A percentile compares a stretch with the other conserved stretches of the same genome.
Evolutionary conservation across 768 basidiomycete genomes (phyloP).

Genomic region (Boletellus emodensis): DNA sequence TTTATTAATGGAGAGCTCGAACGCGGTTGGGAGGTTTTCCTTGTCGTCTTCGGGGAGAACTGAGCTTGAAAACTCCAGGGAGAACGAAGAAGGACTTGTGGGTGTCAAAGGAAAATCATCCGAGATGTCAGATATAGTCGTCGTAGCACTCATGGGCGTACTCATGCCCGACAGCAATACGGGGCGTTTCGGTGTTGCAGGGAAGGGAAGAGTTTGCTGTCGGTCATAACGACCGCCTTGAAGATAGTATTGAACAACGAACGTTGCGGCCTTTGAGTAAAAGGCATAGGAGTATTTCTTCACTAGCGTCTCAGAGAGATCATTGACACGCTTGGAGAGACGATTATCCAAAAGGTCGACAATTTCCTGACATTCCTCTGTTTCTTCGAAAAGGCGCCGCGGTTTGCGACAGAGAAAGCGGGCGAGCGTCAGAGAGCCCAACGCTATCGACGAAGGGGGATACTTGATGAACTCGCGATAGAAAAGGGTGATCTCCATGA

Average conservation of each 20-base stretch:
- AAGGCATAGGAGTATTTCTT: conserved; percentile 98
- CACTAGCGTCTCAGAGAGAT: conserved; percentile 91
- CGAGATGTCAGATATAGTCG: conserved; percentile 68
- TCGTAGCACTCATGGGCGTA: conserved; percentile 74
- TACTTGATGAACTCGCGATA: conserved; percentile 92
- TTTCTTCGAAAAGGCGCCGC: conserved; percentile 79
- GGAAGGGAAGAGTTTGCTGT: conserved; percentile 46
- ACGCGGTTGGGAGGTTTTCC: conserved; percentile 70
- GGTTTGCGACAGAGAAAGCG: conserved; percentile 82
- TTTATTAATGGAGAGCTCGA: conserved; percentile 73
- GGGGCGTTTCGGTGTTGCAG: conserved; percentile 55
- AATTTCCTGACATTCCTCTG: conserved; percentile 77
- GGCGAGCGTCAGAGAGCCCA: conserved; percentile 86
- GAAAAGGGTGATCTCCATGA: conserved; percentile 99
- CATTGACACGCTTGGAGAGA: conserved; percentile 83
- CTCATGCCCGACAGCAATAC: conserved; percentile 46
- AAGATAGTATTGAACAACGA: conserved; percentile 92
- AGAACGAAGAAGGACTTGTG: conserved; percentile 55
- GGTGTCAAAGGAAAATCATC: conserved; percentile 86
- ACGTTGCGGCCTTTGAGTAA: conserved; percentile 93
- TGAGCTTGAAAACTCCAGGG: conserved; percentile 50
- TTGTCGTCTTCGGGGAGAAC: conserved; percentile 69
- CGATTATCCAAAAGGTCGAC: conserved; percentile 83
- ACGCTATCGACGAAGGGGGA: conserved; percentile 80
- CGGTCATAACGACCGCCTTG: conserved; percentile 73